These are phyloP conservation scores for Fraxinus anomala DNA, from an alignment of 257 asterid species.

Conservation along the genomic window DNA sequence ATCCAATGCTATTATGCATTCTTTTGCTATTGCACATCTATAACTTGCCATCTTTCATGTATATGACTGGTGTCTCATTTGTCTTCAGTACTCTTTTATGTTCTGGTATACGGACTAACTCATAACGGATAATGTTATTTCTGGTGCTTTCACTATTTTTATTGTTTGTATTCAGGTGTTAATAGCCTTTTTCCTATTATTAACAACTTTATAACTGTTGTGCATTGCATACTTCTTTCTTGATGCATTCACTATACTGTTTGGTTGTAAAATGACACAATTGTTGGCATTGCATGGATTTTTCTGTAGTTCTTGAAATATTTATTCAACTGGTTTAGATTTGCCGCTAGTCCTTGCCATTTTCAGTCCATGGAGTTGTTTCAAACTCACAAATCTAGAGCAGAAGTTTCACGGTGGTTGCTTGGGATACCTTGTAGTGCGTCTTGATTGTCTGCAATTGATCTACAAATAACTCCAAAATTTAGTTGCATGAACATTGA, in stretches of 20 bases:
- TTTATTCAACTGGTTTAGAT: not conserved
- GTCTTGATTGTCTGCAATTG: not conserved
- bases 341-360: not conserved
- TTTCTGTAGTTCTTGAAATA: not conserved
- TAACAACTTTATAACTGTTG: no score
- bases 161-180: not conserved
- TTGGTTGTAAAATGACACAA: not conserved
- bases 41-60: not conserved
- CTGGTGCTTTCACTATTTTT: not conserved
- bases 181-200: not conserved
- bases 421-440: not conserved
- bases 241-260: not conserved
- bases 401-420: not conserved
- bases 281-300: not conserved
- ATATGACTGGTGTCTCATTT: not conserved
- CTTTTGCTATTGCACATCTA: not conserved
- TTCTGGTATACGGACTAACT: not conserved
- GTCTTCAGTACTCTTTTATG: not conserved
- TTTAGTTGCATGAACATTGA: not conserved
- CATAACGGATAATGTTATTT: not conserved
- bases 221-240: not conserved
- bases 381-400: not conserved
- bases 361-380: not conserved
- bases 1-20: constrained; percentile 1
- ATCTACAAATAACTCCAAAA: not conserved